These are phyloP conservation scores for Cubamyces sp. DNA, from an alignment of 768 basidiomycete species.

Conservation along the genomic window DNA sequence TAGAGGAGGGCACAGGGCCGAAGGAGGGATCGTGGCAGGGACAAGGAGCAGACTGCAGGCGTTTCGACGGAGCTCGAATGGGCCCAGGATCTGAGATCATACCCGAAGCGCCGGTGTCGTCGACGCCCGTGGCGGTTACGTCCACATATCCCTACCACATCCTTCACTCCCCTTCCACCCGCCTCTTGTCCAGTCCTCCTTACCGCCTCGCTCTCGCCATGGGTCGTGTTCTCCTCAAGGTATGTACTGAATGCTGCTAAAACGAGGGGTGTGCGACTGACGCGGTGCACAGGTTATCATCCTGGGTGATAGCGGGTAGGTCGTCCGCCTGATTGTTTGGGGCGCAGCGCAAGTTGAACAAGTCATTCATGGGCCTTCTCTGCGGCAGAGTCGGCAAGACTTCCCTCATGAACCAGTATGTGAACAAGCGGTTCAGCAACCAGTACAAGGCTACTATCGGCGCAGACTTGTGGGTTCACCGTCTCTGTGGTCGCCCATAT, in stretches of 20 bases:
- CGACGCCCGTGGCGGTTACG: constrained; percentile 18
- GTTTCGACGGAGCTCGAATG: constrained; percentile 35
- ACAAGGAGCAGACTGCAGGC: constrained; percentile 18
- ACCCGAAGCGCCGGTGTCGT: constrained; percentile 21
- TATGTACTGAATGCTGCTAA: constrained; percentile 34
- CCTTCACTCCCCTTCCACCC: constrained; percentile 19
- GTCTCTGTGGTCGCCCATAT: constrained; percentile 27
- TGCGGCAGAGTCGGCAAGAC: constrained; percentile 83
- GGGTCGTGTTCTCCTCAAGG: constrained; percentile 90
- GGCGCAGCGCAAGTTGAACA: constrained; percentile 5
- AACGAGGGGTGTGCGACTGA: constrained; percentile 14
- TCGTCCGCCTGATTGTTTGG: constrained; percentile 28
- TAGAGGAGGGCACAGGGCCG: constrained; percentile 7
- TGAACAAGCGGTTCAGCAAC: constrained; percentile 99
- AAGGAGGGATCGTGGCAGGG: constrained; percentile 16
- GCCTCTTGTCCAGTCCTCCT: constrained; percentile 26
- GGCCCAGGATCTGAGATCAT: constrained; percentile 28
- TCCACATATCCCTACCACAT: constrained; percentile 20
- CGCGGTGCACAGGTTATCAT: constrained; percentile 82
- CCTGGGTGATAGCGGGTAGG: constrained; percentile 95
- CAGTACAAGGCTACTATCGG: constrained; percentile 99
- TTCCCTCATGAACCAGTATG: constrained; percentile 99
- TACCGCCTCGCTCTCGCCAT: constrained; percentile 41
- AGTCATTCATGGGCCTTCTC: constrained; percentile 15
- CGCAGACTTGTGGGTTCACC: constrained; percentile 82